A percentile compares a stretch with the other conserved stretches of the same genome.
These are phyloP conservation scores for Botryosphaeria dothidea DNA, from an alignment of 2,329 filamentous ascomycete species.

Conservation along the genomic window DNA sequence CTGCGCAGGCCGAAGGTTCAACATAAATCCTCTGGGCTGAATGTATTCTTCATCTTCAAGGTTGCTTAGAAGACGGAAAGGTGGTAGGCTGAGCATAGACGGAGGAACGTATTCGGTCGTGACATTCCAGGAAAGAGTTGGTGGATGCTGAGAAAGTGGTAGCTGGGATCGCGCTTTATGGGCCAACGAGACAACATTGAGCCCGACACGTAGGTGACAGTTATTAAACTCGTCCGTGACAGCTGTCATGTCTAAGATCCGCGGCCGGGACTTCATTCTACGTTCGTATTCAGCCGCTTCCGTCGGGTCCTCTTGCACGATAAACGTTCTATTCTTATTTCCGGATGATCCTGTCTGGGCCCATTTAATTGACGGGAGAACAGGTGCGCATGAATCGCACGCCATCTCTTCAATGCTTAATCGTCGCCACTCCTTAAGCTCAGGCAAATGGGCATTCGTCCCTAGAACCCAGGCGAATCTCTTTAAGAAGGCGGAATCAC, in stretches of 20 bases:
- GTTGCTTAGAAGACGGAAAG: slow-evolving; percentile 49
- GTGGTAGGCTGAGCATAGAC: slow-evolving; percentile 33
- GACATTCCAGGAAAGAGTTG: slow-evolving; percentile 47
- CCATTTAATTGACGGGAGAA: slow-evolving; percentile 30
- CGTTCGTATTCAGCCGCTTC: slow-evolving; percentile 54
- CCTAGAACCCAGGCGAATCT: slow-evolving; percentile 29
- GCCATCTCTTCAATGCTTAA: background rate
- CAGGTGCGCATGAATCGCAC: slow-evolving; percentile 31
- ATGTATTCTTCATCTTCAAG: slow-evolving; percentile 29
- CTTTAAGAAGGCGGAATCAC: slow-evolving; percentile 12
- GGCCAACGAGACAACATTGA: slow-evolving; percentile 44
- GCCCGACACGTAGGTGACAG: slow-evolving; percentile 42
- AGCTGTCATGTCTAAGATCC: slow-evolving; percentile 26
- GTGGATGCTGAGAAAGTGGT: background rate
- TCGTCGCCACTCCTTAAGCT: slow-evolving; percentile 26
- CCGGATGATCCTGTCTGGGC: slow-evolving; percentile 21
- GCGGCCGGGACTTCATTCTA: slow-evolving; percentile 50
- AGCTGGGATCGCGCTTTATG: slow-evolving; percentile 42
- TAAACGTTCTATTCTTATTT: background rate
- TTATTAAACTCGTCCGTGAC: background rate
- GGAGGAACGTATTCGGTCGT: slow-evolving; percentile 42
- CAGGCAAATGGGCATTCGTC: slow-evolving; percentile 23
- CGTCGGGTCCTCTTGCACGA: slow-evolving; percentile 39
- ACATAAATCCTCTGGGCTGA: slow-evolving; percentile 22
- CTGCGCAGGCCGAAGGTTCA: slow-evolving; percentile 47